phyloP scores from a whole-genome alignment of 2,329 filamentous ascomycete genomes.

The Zarea fungicola region DNA sequence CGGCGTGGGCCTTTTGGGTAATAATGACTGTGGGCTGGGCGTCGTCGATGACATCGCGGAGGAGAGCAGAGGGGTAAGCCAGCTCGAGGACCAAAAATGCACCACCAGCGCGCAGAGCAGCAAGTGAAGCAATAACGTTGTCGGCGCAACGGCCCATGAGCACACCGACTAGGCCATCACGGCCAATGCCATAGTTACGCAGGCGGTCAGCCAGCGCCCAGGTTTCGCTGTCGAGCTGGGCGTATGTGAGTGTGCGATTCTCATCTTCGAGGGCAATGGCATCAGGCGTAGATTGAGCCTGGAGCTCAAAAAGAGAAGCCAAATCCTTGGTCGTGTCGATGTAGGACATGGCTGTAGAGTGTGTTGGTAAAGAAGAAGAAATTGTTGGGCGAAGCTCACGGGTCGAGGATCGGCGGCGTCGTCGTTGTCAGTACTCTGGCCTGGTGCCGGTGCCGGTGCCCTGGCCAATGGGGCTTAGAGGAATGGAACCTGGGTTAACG shows the following conservation, averaged over 20 bases:
- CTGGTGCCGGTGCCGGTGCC: no score
- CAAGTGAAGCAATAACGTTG: conserved; percentile 74
- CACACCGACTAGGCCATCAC: conserved; percentile 70
- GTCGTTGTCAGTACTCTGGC: no score
- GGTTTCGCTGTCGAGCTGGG: conserved; percentile 64
- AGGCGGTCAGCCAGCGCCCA: conserved; percentile 59
- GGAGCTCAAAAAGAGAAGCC: conserved; percentile 63
- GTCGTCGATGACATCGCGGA: conserved; percentile 73
- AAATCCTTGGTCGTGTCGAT: conserved; percentile 70
- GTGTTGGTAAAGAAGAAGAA: background rate
- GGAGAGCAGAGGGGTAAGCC: conserved; percentile 67
- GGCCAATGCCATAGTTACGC: conserved; percentile 61
- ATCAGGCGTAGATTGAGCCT: conserved; percentile 64
- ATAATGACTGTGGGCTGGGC: conserved; percentile 66
- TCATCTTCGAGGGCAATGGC: conserved; percentile 70
- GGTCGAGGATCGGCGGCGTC: background rate
- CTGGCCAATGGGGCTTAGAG: conserved; percentile 1
- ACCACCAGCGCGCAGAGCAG: conserved; percentile 71
- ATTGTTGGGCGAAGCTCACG: background rate
- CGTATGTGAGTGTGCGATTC: conserved; percentile 61
- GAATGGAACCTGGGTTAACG: background rate
- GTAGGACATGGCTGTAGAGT: conserved; percentile 46
- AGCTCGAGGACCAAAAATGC: conserved; percentile 77
- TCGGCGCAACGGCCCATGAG: conserved; percentile 70
- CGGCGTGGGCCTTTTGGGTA: conserved; percentile 59